Evolutionary conservation across 179 eudicot species (phyloP), one percentile per base, ranked within the genome.

Genomic region (Carnegiea gigantea): DNA sequence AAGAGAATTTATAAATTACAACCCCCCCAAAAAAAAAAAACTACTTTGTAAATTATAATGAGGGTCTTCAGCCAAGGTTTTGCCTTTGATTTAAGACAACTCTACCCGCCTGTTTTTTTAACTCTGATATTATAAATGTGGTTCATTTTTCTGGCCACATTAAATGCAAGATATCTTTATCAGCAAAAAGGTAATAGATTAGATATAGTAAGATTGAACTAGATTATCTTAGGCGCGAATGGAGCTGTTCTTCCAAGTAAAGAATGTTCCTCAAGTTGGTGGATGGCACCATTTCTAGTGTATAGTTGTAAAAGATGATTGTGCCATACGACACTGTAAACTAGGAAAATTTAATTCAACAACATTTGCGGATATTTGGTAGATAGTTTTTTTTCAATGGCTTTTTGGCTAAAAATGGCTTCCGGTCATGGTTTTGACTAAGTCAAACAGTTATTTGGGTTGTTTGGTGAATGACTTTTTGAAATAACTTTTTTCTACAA

Each of bases 21-120:
- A 28, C 30, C 30, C 30, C 30, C 30, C 30, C 30, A 28, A 28
- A 28, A 28, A 28, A 28, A 28, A 28, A 28, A 28, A 28, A 28
- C 62, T 57, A 8, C 62, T 28, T 28, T 57, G 21, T 57, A 57
- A 5, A 59, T 21, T 21, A 5, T 60, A 60, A 62, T 23, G 68
- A 62, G 68, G 26, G 11, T 54, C 5, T 23, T 62, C 30, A 62
- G n/a, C 11, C 28, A 62, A n/a, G 13, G n/a, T 62, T 6, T 62
- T 62, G 68, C 68, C 68, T 23, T 62, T 62, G 68, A 62, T n/a
- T 62, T 62, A 62, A 23, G 68, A 62, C 68, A 62, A 62, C 30
- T 62, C 30, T 62, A 62, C 68, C 20, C 4, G 9, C 44, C 1
- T 57, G 68, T 23, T n/a, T 62, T 9, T 62, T 15, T 0, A 62